Conservation (phyloP, 305 asterid species). For the Fraxinus dipetala region DNA sequence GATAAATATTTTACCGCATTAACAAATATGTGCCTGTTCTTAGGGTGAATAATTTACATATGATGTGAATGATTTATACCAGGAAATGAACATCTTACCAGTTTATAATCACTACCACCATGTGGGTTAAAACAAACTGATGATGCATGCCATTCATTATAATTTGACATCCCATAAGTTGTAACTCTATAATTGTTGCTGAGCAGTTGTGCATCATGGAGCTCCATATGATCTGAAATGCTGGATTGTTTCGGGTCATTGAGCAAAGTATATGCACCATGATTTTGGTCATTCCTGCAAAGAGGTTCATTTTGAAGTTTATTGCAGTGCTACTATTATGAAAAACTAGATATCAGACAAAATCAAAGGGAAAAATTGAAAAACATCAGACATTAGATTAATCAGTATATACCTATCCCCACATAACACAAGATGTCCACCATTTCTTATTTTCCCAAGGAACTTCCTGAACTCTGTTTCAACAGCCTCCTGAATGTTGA, state of each 20-base stretch:
- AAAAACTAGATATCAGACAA: not conserved
- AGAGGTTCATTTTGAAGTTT: slow-evolving; percentile 8
- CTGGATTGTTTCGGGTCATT: slow-evolving; percentile 7
- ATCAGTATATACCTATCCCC: slow-evolving; percentile 33
- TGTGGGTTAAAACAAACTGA: slow-evolving; percentile 31
- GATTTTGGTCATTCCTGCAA: slow-evolving; percentile 22
- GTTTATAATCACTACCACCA: slow-evolving; percentile 39
- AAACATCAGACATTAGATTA: not conserved
- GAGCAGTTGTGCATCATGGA: not conserved
- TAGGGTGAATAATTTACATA: not conserved
- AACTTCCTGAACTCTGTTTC: slow-evolving; percentile 33
- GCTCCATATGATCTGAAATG: slow-evolving; percentile 7
- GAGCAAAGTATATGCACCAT: slow-evolving; percentile 32
- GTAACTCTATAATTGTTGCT: slow-evolving; percentile 28
- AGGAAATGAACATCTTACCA: slow-evolving; percentile 27
- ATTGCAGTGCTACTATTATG: not conserved
- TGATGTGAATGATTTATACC: not conserved
- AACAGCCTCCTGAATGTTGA: slow-evolving; percentile 32
- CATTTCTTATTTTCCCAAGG: slow-evolving; percentile 27
- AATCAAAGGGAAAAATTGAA: not conserved
- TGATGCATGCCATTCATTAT: slow-evolving; percentile 35
- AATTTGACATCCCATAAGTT: slow-evolving; percentile 36
- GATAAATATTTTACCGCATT: not conserved
- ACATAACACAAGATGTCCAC: slow-evolving; percentile 34
- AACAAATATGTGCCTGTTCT: not conserved